Evolutionary conservation across 1,284 basidiomycete species (phyloP), one percentile per base, ranked within the genome.

Genomic region (Peniophora sp.): DNA sequence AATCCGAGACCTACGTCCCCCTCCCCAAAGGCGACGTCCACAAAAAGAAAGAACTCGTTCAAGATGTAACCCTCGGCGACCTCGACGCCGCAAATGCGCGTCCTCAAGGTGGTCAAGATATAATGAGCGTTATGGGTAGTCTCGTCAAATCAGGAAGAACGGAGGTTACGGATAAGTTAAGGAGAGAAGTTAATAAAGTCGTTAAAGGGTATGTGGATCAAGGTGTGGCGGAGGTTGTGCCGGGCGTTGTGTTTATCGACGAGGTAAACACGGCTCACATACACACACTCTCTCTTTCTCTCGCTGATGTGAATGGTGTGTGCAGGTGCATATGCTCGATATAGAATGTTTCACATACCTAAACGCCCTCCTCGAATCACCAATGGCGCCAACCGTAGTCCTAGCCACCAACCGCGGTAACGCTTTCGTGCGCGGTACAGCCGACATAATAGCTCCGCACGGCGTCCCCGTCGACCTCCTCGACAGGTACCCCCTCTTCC

Each of bases 261-360:
- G 97, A 99, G 81, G 94, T 94, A 59, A 54, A 79, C 59, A 27
- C 10, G 32, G n/a, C n/a, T n/a, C n/a, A n/a, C n/a, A n/a, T n/a
- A n/a, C n/a, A 12, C 27, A 5, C 9, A 38, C 39, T 11, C 47
- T 39, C 10, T 19, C n/a, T 41, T 5, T 41, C 5, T 20, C 38
- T 41, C 16, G 19, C 34, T 22, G 47, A 24, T n/a, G 9, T 46
- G 24, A 48, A 14, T 35, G 49, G 14, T 27, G 19, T 9, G 12
- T 17, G 17, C 59, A 95, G 92, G 94, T 98, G 19, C 96, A 99
- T 73, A 98, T 98, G 96, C 85, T 99, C 57, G 96, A 99, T 69
- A 95, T 98, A 65, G 97, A 99, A 69, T 97, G 95, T 69, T 99
- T 98, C 74, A 98, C 96, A 8, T 99, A 97, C 71, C 80, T 99